phyloP scores from a whole-genome alignment of 176 grass and related monocot genomes.

The Oryza glaberrima region DNA sequence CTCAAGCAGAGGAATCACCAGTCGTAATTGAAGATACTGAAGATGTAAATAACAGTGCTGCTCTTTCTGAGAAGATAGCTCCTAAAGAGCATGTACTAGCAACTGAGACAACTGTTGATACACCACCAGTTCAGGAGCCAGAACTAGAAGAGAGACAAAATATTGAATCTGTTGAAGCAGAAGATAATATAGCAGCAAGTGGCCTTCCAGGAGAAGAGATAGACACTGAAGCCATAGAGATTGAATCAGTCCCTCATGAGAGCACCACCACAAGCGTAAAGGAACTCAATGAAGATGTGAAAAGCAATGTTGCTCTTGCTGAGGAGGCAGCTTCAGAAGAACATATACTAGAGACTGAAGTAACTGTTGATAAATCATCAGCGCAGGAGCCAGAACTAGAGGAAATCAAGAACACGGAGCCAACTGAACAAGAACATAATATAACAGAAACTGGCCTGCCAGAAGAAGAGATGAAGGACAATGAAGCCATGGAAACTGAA shows the following conservation, averaged over 20 bases:
- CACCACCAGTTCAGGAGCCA: conserved; percentile 23
- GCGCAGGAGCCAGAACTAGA: conserved; percentile 22
- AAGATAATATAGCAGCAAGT: conserved; percentile 6
- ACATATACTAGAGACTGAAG: conserved; percentile 9
- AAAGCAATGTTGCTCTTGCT: not conserved
- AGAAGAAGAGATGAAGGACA: conserved; percentile 23
- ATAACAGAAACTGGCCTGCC: not conserved
- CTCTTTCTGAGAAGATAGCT: conserved; percentile 26
- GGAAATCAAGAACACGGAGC: conserved; percentile 36
- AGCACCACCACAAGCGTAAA: conserved; percentile 11
- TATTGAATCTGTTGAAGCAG: conserved; percentile 28
- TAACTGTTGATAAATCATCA: conserved; percentile 13
- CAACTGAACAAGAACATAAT: conserved; percentile 29
- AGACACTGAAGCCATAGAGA: conserved; percentile 3
- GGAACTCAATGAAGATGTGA: conserved; percentile 7
- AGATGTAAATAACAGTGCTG: conserved; percentile 20
- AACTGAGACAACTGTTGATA: conserved; percentile 27
- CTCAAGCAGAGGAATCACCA: conserved; percentile 32
- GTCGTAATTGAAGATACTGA: conserved; percentile 32
- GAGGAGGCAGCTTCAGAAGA: not conserved
- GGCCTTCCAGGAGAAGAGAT: conserved; percentile 17
- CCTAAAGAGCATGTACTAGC: conserved; percentile 1
- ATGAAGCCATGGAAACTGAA: conserved; percentile 35
- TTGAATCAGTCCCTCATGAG: conserved; percentile 21
- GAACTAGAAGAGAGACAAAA: conserved; percentile 43